Conservation (phyloP, 2,329 filamentous ascomycete genomes). For the Dothiorella sarmentorum region DNA sequence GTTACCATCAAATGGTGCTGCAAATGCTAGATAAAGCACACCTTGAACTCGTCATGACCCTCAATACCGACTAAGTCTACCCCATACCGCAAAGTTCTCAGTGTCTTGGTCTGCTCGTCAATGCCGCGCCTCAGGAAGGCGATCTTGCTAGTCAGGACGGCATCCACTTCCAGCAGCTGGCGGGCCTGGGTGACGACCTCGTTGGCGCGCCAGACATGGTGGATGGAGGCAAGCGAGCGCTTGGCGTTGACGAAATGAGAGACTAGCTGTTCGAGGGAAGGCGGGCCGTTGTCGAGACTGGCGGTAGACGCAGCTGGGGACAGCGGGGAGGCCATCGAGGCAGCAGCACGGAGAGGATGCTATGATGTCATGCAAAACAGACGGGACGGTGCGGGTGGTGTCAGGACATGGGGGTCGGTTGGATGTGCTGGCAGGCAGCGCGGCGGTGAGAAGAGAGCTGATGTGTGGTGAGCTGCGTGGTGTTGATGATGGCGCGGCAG, state of each 20-base stretch:
- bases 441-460: slow-evolving; percentile 4
- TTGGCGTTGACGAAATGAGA: slow-evolving; percentile 83
- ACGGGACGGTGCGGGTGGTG: neutral
- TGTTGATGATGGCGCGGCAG: neutral
- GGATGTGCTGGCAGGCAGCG: slow-evolving; percentile 3
- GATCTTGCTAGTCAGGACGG: slow-evolving; percentile 60
- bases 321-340: slow-evolving; percentile 29
- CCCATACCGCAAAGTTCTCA: slow-evolving; percentile 43
- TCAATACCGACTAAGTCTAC: slow-evolving; percentile 42
- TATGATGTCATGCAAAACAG: slow-evolving; percentile 7
- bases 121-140: slow-evolving; percentile 41
- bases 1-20: neutral
- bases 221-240: slow-evolving; percentile 78
- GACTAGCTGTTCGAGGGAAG: slow-evolving; percentile 71
- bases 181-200: slow-evolving; percentile 78
- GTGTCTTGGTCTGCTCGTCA: slow-evolving; percentile 42
- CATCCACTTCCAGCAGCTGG: slow-evolving; percentile 71
- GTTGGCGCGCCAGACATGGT: slow-evolving; percentile 78
- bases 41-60: slow-evolving; percentile 44
- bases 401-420: neutral
- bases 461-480: slow-evolving; percentile 5
- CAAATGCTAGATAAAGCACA: slow-evolving; percentile 22
- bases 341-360: neutral
- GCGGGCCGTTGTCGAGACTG: slow-evolving; percentile 37
- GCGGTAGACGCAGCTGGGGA: slow-evolving; percentile 41